Conservation (phyloP, 176 grass and related monocot genomes). For the Olyra latifolia region DNA sequence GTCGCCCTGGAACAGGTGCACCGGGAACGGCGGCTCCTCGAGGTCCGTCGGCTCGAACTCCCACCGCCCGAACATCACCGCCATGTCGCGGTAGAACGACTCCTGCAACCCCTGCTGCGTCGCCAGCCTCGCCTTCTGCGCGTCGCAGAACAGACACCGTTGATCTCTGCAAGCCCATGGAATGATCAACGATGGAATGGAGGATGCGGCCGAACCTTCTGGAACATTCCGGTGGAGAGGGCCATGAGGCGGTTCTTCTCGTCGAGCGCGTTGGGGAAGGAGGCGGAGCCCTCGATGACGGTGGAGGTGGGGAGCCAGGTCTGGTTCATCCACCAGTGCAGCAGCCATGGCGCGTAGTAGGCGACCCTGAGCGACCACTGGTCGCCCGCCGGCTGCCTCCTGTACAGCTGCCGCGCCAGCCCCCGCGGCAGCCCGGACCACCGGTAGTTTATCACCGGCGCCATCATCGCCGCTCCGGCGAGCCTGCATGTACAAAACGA, state of each 20-base stretch:
- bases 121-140: constrained; percentile 47
- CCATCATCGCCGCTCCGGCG: constrained; percentile 56
- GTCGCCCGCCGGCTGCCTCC: constrained; percentile 54
- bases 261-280: constrained; percentile 69
- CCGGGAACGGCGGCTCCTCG: constrained; percentile 56
- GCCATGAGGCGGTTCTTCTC: constrained; percentile 50
- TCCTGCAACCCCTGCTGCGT: constrained; percentile 79
- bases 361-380: constrained; percentile 64
- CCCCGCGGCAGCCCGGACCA: constrained; percentile 62
- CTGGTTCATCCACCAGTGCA: constrained; percentile 90
- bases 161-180: neutral
- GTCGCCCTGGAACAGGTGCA: constrained; percentile 89
- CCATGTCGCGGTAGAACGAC: constrained; percentile 91
- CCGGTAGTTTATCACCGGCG: constrained; percentile 80
- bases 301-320: constrained; percentile 72
- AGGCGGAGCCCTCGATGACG: constrained; percentile 52
- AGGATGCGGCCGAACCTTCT: constrained; percentile 32
- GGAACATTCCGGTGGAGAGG: constrained; percentile 45
- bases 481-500: constrained; percentile 25
- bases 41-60: constrained; percentile 92
- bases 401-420: constrained; percentile 46
- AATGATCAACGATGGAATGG: neutral
- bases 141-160: neutral
- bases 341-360: constrained; percentile 79
- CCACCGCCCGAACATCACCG: constrained; percentile 92